phyloP scores from a whole-genome alignment of 768 basidiomycete species.

The Basidioascus undulatus region DNA sequence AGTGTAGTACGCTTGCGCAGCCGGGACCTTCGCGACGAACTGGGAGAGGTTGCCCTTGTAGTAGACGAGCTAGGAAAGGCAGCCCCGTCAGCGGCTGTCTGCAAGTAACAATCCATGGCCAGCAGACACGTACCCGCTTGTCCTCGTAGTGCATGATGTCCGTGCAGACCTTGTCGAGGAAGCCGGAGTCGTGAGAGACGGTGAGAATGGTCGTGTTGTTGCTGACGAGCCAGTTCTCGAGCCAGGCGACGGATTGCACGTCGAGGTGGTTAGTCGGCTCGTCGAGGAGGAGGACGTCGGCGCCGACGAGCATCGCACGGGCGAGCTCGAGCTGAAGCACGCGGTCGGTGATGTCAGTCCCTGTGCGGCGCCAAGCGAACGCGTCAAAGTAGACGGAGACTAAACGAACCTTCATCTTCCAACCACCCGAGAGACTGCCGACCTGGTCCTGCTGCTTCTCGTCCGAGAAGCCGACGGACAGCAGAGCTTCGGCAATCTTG shows the following conservation, averaged over 20 bases:
- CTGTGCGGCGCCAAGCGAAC: no score
- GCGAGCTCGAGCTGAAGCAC: slow-evolving; percentile 43
- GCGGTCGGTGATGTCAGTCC: no score
- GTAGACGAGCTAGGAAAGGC: slow-evolving; percentile 43
- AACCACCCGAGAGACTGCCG: slow-evolving; percentile 79
- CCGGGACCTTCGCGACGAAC: slow-evolving; percentile 73
- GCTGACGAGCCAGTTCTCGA: slow-evolving; percentile 51
- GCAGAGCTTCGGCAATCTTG: slow-evolving; percentile 53
- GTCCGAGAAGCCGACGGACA: slow-evolving; percentile 79
- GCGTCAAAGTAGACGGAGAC: neutral
- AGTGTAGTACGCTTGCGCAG: slow-evolving; percentile 90
- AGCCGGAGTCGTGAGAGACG: slow-evolving; percentile 90
- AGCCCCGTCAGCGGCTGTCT: no score
- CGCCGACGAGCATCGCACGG: slow-evolving; percentile 88
- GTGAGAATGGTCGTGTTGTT: slow-evolving; percentile 72
- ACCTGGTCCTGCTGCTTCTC: slow-evolving; percentile 60
- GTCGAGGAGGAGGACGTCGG: slow-evolving; percentile 28
- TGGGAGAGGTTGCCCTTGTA: slow-evolving; percentile 77
- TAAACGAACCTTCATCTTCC: slow-evolving; percentile 68
- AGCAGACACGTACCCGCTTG: slow-evolving; percentile 39
- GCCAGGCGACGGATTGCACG: slow-evolving; percentile 60
- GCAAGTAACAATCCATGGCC: no score
- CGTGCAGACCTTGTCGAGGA: slow-evolving; percentile 83
- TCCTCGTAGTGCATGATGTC: slow-evolving; percentile 92
- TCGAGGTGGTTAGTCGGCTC: slow-evolving; percentile 77